Evolutionary conservation across 2,329 filamentous ascomycete species (phyloP).

Genomic region (Lojkania enalia): DNA sequence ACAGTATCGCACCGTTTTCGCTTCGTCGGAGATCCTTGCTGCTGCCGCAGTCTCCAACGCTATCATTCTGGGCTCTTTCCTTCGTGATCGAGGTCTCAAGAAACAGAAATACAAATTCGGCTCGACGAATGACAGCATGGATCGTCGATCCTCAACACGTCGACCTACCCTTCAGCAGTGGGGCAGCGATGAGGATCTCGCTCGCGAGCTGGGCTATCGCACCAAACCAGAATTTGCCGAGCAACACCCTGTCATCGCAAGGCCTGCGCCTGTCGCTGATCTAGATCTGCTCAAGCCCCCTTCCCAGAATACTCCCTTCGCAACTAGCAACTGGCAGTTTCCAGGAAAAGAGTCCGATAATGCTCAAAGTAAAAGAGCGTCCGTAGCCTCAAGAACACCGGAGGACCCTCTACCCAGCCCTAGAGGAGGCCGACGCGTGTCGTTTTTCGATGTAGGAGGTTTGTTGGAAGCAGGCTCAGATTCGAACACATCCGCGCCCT

Average conservation of each 20-base stretch:
- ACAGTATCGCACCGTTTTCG: conserved; percentile 84
- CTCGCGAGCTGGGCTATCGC: conserved; percentile 75
- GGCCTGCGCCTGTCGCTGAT: conserved; percentile 43
- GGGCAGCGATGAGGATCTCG: conserved; percentile 91
- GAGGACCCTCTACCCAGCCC: conserved; percentile 45
- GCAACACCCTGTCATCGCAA: conserved; percentile 44
- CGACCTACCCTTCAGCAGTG: conserved; percentile 71
- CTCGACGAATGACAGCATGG: conserved; percentile 56
- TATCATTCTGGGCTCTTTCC: conserved; percentile 87
- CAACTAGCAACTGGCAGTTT: conserved; percentile 40
- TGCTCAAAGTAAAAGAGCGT: conserved; percentile 23
- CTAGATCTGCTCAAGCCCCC: conserved; percentile 28
- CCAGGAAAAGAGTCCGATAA: no score
- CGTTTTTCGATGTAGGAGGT: conserved; percentile 85
- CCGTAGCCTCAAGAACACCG: conserved; percentile 22
- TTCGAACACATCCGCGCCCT: conserved; percentile 23
- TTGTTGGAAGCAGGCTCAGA: conserved; percentile 62
- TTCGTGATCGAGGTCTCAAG: conserved; percentile 87
- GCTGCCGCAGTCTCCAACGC: conserved; percentile 86
- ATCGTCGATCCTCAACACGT: conserved; percentile 61
- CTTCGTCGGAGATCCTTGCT: conserved; percentile 87
- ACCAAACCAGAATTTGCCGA: conserved; percentile 57
- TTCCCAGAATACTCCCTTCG: conserved; percentile 27
- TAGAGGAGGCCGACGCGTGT: conserved; percentile 60
- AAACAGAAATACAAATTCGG: conserved; percentile 73